Evolutionary conservation across 192 early-diverging fungal species (phyloP), one percentile per base, ranked within the genome.

Genomic region (Funneliformis geosporum): DNA sequence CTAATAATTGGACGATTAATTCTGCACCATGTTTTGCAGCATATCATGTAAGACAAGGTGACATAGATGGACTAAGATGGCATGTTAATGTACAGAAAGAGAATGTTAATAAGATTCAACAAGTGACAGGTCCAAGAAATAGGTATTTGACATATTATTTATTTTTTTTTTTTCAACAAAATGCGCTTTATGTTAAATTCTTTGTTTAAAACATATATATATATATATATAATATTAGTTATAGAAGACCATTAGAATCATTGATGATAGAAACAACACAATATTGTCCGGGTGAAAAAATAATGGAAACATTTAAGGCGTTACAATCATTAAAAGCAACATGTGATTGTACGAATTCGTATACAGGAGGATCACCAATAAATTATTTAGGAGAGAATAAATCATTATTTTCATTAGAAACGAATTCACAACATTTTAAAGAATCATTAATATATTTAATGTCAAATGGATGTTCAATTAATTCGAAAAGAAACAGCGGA

Each of bases 11-110:
- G 67, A 69, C 28, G 10, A 8, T 69, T n/a, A 38, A 69, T 40
- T 69, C 67, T n/a, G 38, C 33, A 69, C 28, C 28, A 69, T 69
- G 67, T 69, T 69, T n/a, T n/a, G 67, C 67, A n/a, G 67, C 67
- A n/a, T 69, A 69, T 69, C 67, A 69, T 42, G 67, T 8, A 23
- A 69, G 40, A 40, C 2, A 8, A 9, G 67, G 67, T 25, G 67
- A 69, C 23, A 2, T 43, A 7, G 39, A 69, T 40, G 67, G 67
- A 21, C n/a, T 69, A 40, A 69, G 9, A 42, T 69, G 67, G 67
- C 67, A 69, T 69, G 18, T 69, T n/a, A 11, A 69, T n/a, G 21
- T 40, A n/a, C 21, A 21, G n/a, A 21, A 39, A 18, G 39, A 69
- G 21, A 5, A 8, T 2, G 18, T 43, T 2, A 42, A 69, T 42